Evolutionary conservation across 768 basidiomycete species (phyloP), one percentile per base, ranked within the genome.

Genomic region (Calocera viscosa): DNA sequence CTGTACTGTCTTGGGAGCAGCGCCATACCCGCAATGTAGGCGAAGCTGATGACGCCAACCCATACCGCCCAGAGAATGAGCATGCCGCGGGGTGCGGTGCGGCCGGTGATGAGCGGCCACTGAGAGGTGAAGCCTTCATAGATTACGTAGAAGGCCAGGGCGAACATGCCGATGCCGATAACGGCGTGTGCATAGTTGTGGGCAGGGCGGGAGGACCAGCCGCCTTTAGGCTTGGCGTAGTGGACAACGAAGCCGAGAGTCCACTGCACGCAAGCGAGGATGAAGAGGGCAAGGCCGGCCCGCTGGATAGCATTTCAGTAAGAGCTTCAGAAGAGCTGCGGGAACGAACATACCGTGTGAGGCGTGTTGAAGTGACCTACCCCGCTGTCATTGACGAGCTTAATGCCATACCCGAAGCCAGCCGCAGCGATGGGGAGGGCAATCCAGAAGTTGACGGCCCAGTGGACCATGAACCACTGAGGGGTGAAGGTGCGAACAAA

Each of bases 171-270:
- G 33, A 86, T 71, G 0, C 85, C 86, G 0, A 85, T 66, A 16
- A 83, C 67, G 14, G 82, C 84, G 70, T 87, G 86, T 30, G 80
- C 33, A 72, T 84, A 86, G 71, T 87, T 86, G 69, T 81, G 84
- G 49, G 78, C 73, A 8, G 81, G 85, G 32, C 81, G 81, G 65
- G 32, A 38, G 24, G 35, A 43, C 19, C 64, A 65, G 65, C 70
- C 67, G 33, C 22, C 75, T 76, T 38, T 79, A 78, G 72, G 67
- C 68, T 85, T 84, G 67, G 83, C 70, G 70, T 75, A 83, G 69
- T 86, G 84, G 67, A 85, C 82, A 65, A 82, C 65, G 1, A 80
- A 79, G 3, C 85, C 85, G 16, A 85, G 73, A 1, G 69, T 68
- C 68, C 79, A 77, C 73, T 86, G 86, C 14, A 79, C 64, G 41